Base-by-base conservation (phyloP, 108 stramenopile genomes). In the Pelagomonas calceolata region DNA sequence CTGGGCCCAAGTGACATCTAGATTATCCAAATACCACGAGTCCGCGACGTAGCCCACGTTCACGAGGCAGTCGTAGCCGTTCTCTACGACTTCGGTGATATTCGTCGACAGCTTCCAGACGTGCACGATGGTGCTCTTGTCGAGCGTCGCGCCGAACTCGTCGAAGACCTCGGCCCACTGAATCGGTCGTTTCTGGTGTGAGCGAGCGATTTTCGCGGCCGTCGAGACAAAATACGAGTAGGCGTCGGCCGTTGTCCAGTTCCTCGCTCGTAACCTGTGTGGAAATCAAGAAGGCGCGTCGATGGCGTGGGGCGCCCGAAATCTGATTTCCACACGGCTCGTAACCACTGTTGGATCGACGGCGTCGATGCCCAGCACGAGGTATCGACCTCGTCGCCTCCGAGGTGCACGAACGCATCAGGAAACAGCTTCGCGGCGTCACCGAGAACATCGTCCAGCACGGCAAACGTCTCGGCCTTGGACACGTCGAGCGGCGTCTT, bases 91-190 rank as follows among this genome's bases (percentile, higher is more conserved):
- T 29, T 64, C 37, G 5, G 80, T 76, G 31, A 83, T 82, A 35
- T 72, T 66, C 26, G 74, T 60, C 16, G 75, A 74, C n/a, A 81
- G 73, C 70, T 87, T 82, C 87, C 87, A 86, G 32, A 79, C 85
- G 67, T 86, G 78, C 31, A 73, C 34, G 32, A 91, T 64, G 36
- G 81, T 82, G 16, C 83, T 80, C 31, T 46, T 64, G 32, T 77
- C 68, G 32, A 77, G 82, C 12, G 82, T 67, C 29, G 35, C 29
- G 0, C 30, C 67, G 67, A 81, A 81, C 30, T 81, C 66, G 64
- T 87, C 72, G 51, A 80, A 88, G 3, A 91, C 81, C 71, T 91
- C 90, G 51, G 83, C 79, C 90, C 90, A 91, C 14, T 79, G 83
- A 63, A 91, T 80, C 3, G 82, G 80, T 21, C 65, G 76, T 34